phyloP scores from a whole-genome alignment of 2,329 filamentous ascomycete species.

The Zelopaecilomyces penicillatus region DNA sequence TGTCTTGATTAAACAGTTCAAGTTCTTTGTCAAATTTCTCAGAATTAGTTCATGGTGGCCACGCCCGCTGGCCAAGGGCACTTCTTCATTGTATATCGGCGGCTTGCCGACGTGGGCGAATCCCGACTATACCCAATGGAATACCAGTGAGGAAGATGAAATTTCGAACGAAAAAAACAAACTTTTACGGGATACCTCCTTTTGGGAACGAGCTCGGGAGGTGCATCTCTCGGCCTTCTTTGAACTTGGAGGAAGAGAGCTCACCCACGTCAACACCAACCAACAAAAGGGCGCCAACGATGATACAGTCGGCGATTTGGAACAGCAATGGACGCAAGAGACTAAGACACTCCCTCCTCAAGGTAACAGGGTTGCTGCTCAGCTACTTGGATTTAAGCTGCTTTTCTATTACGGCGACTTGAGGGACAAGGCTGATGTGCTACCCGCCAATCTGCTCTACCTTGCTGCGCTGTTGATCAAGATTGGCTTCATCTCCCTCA shows the following conservation, averaged over 20 bases:
- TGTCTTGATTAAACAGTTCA: slow-evolving; percentile 82
- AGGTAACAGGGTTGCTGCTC: slow-evolving; percentile 86
- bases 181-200: slow-evolving; percentile 59
- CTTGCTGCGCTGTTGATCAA: slow-evolving; percentile 90
- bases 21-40: slow-evolving; percentile 90
- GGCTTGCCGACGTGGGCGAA: slow-evolving; percentile 82
- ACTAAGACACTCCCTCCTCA: slow-evolving; percentile 76
- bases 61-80: slow-evolving; percentile 42
- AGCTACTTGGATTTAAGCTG: slow-evolving; percentile 93
- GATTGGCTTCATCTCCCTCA: slow-evolving; percentile 88
- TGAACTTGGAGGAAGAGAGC: slow-evolving; percentile 68
- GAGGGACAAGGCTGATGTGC: slow-evolving; percentile 63
- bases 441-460: slow-evolving; percentile 89
- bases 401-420: slow-evolving; percentile 84
- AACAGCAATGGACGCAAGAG: slow-evolving; percentile 66
- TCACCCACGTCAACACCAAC: slow-evolving; percentile 50
- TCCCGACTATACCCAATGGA: slow-evolving; percentile 58
- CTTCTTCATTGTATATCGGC: slow-evolving; percentile 40
- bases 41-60: slow-evolving; percentile 97
- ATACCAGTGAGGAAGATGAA: slow-evolving; percentile 61
- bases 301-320: slow-evolving; percentile 45
- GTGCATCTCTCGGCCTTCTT: slow-evolving; percentile 79
- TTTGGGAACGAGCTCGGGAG: slow-evolving; percentile 74
- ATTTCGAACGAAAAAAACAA: slow-evolving; percentile 47
- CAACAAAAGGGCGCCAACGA: slow-evolving; percentile 31